Base-by-base conservation (phyloP, 495 filamentous ascomycete genomes). In the Aspergillus sclerotioniger region DNA sequence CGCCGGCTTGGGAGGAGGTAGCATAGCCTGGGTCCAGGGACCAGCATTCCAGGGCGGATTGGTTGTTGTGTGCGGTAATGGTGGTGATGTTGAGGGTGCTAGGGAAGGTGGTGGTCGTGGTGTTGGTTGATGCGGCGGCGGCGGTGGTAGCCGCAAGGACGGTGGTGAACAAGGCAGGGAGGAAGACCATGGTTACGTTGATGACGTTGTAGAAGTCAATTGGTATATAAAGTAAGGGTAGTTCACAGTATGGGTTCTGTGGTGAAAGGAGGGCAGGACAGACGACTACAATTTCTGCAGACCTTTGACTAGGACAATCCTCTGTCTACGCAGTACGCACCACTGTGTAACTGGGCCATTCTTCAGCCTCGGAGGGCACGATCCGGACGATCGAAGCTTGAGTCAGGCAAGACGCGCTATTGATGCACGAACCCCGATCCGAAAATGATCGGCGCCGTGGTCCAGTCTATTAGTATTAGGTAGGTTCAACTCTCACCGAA, bases 21-120 rank as follows among this genome's bases (percentile, higher is more conserved):
- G 60, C 44, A 60, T 82, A 78, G 0, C 75, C 76, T 0, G 68
- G 61, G n/a, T 59, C 48, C 16, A 83, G 63, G 39, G 76, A 67
- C 82, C 82, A 84, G 70, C 81, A 85, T 69, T 83, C 75, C n/a
- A 84, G 62, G 0, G 69, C 72, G 8, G 82, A 84, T 33, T 63
- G 62, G 60, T 71, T 69, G 50, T 73, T 59, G 63, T 64, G 53
- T 41, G 76, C 63, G 52, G 63, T 57, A 45, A 80, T 53, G 50
- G 75, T 69, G 37, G 78, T 79, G 41, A 79, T 57, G 59, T 79
- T 78, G 13, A 79, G 64, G 3, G 68, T 68, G 37, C 53, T 56
- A 17, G 61, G 47, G 28, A 50, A 46, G 9, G 44, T 19, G 10
- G 79, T 53, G 52, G 73, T 69, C 29, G 78, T 78, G 28, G 77